phyloP scores from a whole-genome alignment of 2,329 filamentous ascomycete species.

The Fusarium sp. region DNA sequence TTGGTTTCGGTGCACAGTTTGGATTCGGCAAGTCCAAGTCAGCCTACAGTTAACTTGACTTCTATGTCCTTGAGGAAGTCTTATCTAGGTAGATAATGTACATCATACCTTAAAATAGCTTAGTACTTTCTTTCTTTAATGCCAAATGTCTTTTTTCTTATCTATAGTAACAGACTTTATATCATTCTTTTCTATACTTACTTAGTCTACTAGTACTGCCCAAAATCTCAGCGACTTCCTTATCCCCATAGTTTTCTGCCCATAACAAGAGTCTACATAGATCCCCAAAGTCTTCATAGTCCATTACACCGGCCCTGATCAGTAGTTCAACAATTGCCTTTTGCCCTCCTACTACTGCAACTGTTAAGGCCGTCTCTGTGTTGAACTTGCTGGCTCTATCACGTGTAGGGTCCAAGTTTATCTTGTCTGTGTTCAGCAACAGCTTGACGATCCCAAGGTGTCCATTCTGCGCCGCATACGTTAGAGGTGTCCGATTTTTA shows the following conservation, averaged over 20 bases:
- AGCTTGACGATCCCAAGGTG: background rate
- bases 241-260: background rate
- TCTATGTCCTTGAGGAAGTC: no score
- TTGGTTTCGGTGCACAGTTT: background rate
- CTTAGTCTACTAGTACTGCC: no score
- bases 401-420: fast-evolving
- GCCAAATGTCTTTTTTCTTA: background rate
- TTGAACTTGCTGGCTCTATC: no score
- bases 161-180: background rate
- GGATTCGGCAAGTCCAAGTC: background rate
- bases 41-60: background rate
- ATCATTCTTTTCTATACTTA: no score
- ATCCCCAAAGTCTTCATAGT: background rate
- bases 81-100: no score
- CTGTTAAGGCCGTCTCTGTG: background rate
- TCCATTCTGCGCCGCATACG: background rate
- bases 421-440: fast-evolving
- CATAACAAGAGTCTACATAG: background rate
- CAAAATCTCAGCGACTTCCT: fast-evolving
- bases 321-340: background rate
- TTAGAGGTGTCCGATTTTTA: background rate
- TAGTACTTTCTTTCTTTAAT: no score
- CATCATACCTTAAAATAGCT: no score
- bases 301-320: background rate
- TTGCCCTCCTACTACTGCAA: background rate